These are phyloP conservation scores for Primulina eburnea DNA, from an alignment of 257 asterid species.

Conservation along the genomic window DNA sequence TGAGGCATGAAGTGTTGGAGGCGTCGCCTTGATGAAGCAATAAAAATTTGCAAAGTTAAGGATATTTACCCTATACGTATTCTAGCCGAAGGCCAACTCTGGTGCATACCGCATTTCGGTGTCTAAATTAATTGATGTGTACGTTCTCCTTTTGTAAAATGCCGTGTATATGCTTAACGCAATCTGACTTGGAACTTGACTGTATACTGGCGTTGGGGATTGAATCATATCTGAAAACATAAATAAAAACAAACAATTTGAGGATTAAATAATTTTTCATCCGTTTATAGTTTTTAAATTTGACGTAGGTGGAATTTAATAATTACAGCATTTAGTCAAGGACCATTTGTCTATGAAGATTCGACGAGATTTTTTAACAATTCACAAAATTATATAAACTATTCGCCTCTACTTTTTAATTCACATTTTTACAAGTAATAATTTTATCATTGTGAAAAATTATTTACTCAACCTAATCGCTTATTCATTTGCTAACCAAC, in stretches of 20 bases:
- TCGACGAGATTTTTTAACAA: neutral
- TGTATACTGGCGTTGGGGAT: neutral
- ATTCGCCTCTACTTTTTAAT: neutral
- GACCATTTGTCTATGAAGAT: too few relatives aligned
- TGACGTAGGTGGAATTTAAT: too few relatives aligned
- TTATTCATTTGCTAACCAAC: too few relatives aligned
- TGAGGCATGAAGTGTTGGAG: neutral
- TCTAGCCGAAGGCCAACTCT: neutral
- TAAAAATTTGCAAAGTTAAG: too few relatives aligned
- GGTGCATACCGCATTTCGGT: conserved; percentile 5
- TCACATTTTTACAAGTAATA: too few relatives aligned
- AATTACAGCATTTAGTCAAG: too few relatives aligned
- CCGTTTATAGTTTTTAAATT: too few relatives aligned
- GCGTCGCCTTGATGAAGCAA: neutral
- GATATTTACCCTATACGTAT: neutral
- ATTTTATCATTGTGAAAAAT: too few relatives aligned
- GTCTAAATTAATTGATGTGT: conserved; percentile 10
- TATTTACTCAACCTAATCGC: too few relatives aligned
- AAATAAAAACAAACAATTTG: neutral
- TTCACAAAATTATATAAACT: neutral
- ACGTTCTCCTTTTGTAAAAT: neutral
- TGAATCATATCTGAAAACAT: too few relatives aligned
- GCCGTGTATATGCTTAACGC: neutral
- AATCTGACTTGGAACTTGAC: neutral
- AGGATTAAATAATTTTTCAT: too few relatives aligned